Evolutionary conservation across 2,329 filamentous ascomycete species (phyloP).

Genomic region (Cordyceps javanica): DNA sequence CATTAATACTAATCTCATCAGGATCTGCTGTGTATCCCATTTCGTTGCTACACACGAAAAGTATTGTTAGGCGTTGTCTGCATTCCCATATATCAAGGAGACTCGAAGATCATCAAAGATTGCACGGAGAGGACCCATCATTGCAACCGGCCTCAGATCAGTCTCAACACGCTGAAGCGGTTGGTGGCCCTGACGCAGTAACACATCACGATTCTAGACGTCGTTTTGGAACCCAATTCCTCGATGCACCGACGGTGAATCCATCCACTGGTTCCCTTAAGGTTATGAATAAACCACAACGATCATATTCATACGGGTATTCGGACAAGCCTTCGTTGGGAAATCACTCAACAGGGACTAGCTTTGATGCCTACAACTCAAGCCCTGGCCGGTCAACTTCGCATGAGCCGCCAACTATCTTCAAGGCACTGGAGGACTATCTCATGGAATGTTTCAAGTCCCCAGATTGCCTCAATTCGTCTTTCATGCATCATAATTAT

Average conservation of each 20-base stretch:
- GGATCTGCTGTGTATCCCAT: conserved; percentile 22
- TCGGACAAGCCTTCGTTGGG: conserved; percentile 30
- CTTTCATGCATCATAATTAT: conserved; percentile 48
- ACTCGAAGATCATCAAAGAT: neutral
- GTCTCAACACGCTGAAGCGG: neutral
- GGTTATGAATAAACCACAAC: conserved; percentile 5
- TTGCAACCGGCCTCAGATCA: neutral
- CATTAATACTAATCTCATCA: neutral
- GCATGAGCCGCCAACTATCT: conserved; percentile 53
- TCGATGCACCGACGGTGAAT: neutral
- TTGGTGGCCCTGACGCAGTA: neutral
- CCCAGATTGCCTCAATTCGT: conserved; percentile 67
- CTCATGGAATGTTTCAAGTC: conserved; percentile 62
- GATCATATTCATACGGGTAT: conserved; percentile 42
- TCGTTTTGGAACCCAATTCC: conserved; percentile 5
- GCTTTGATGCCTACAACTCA: neutral
- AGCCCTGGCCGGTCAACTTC: conserved; percentile 16
- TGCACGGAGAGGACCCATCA: neutral
- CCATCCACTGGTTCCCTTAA: neutral
- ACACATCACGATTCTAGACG: neutral
- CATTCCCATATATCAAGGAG: conserved; percentile 25
- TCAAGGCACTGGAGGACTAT: conserved; percentile 73
- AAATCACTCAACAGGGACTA: neutral
- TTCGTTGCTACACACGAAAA: conserved; percentile 29
- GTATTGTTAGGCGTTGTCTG: conserved; percentile 28